Percentiles rank a stretch among this genome's conserved stretches.
These are phyloP conservation scores for Hawksworthiomyces lignivorus DNA, from an alignment of 2,329 filamentous ascomycete genomes.

Conservation along the genomic window DNA sequence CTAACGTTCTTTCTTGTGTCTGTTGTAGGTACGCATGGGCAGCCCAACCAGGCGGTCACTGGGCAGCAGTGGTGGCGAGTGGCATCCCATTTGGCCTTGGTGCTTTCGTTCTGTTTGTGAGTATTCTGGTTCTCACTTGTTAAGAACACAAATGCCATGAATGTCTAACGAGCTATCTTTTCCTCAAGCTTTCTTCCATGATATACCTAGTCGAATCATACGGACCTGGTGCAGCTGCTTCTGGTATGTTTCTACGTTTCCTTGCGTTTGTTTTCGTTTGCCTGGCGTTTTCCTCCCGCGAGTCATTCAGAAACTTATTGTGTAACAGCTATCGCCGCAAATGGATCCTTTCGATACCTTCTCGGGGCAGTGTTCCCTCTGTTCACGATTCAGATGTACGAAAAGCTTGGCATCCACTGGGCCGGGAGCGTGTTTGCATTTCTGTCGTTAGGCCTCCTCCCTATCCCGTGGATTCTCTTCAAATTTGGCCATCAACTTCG, in stretches of 20 bases:
- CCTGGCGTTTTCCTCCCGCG: no score
- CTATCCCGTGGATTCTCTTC: conserved; percentile 4
- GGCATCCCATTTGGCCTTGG: conserved; percentile 5
- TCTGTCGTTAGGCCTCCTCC: conserved; percentile 2
- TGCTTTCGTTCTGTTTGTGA: conserved; percentile 3
- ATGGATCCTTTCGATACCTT: conserved; percentile 2
- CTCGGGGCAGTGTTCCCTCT: conserved; percentile 4
- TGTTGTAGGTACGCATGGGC: conserved; percentile 2
- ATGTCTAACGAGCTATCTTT: no score
- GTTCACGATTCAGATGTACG: conserved; percentile 5
- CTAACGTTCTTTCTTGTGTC: not conserved
- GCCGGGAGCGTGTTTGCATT: conserved; percentile 8
- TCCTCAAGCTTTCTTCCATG: not conserved
- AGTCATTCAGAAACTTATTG: no score
- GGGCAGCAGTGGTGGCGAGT: conserved; percentile 1
- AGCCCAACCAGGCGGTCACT: not conserved
- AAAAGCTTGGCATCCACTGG: conserved; percentile 4
- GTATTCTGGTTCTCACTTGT: not conserved
- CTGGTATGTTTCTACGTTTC: not conserved
- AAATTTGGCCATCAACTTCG: conserved; percentile 1
- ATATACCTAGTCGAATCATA: conserved; percentile 4
- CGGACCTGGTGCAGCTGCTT: not conserved
- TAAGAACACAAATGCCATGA: not conserved
- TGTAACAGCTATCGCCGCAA: conserved; percentile 1
- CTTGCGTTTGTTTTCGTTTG: no score